A percentile compares a stretch with the other conserved stretches of the same genome.
These are phyloP conservation scores for Debaryomyces fabryi DNA, from an alignment of 1,139 yeast genomes.

Conservation along the genomic window DNA sequence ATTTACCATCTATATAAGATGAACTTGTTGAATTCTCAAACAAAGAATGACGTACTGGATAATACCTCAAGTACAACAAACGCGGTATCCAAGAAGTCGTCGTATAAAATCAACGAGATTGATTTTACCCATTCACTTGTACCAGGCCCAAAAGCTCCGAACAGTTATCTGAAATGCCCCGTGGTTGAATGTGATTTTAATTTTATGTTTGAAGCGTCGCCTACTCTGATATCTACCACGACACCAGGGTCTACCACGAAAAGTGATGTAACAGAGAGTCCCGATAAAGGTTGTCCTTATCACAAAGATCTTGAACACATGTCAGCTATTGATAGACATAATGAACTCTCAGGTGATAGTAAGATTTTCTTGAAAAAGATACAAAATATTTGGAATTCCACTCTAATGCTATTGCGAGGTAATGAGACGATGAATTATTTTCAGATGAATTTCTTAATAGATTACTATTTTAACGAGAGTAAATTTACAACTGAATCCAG, in stretches of 20 bases:
- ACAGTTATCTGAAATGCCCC: constrained; percentile 33
- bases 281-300: not conserved
- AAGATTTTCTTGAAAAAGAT: constrained; percentile 10
- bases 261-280: not conserved
- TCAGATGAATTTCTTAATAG: constrained; percentile 39
- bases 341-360: not conserved
- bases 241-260: not conserved
- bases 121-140: constrained; percentile 30
- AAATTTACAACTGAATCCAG: constrained; percentile 23
- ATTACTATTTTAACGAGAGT: constrained; percentile 30
- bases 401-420: constrained; percentile 25
- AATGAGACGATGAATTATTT: constrained; percentile 24
- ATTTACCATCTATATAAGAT: constrained; percentile 43
- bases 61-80: constrained; percentile 10
- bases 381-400: constrained; percentile 33
- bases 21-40: constrained; percentile 18
- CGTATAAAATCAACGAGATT: constrained; percentile 22
- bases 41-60: constrained; percentile 6
- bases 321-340: not conserved
- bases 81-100: constrained; percentile 14
- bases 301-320: not conserved
- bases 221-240: not conserved
- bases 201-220: constrained; percentile 33
- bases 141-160: constrained; percentile 10
- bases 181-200: constrained; percentile 47